phyloP scores from a whole-genome alignment of 2,329 filamentous ascomycete genomes.

The Myotisia sp. region DNA sequence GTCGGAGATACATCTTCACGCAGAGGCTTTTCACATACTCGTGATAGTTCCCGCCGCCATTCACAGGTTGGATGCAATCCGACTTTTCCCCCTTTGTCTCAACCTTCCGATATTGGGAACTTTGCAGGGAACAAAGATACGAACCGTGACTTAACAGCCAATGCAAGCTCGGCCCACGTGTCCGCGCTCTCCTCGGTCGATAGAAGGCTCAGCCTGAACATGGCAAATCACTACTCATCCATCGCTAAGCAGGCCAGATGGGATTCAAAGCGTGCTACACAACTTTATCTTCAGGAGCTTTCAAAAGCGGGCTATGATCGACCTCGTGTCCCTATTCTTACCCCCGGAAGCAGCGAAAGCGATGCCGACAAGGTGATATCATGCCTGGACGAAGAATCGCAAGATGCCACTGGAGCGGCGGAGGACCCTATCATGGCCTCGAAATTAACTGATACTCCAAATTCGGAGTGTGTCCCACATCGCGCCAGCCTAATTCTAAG shows the following conservation, averaged over 20 bases:
- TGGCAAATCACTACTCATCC: slow-evolving; percentile 31
- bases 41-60: too few species aligned
- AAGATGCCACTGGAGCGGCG: slow-evolving; percentile 18
- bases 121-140: too few species aligned
- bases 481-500: slow-evolving; percentile 31
- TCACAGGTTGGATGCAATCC: too few species aligned
- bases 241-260: slow-evolving; percentile 40
- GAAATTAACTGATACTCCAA: slow-evolving; percentile 14
- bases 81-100: too few species aligned
- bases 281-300: slow-evolving; percentile 41
- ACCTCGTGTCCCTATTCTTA: slow-evolving; percentile 11
- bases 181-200: slow-evolving; percentile 3
- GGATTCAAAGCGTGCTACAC: slow-evolving; percentile 41
- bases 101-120: too few species aligned
- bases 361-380: slow-evolving; percentile 1
- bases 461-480: slow-evolving; percentile 21
- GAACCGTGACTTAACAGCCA: too few species aligned
- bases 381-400: slow-evolving; percentile 1
- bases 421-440: slow-evolving; percentile 25
- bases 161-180: too few species aligned
- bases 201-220: slow-evolving; percentile 10
- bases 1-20: too few species aligned
- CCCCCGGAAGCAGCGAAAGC: slow-evolving; percentile 7
- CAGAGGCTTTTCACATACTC: too few species aligned
- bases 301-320: slow-evolving; percentile 21